Evolutionary conservation across 208 protist genomes (phyloP).

Genomic region (Leishmania amazonensis): DNA sequence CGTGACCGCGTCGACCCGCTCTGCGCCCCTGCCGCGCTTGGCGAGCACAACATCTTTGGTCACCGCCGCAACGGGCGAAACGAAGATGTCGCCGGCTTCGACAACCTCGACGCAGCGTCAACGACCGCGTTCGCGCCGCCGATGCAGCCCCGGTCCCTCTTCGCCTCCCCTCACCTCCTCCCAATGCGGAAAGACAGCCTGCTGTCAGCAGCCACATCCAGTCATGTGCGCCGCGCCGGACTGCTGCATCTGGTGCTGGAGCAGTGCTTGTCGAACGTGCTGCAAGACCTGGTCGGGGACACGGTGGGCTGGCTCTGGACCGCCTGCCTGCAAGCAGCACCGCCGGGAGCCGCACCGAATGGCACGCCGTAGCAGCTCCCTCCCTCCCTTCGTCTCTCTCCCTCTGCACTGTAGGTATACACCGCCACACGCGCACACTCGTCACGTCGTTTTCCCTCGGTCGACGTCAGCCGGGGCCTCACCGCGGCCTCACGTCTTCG

Average conservation of each 20-base stretch:
- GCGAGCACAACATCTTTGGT: slow-evolving; percentile 39
- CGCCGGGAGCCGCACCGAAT: not conserved
- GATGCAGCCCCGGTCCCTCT: not conserved
- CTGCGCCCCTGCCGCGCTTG: slow-evolving; percentile 21
- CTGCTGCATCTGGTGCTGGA: slow-evolving; percentile 56
- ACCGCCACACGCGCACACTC: not conserved
- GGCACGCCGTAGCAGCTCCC: not conserved
- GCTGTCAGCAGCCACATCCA: slow-evolving; percentile 20
- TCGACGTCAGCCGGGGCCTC: not conserved
- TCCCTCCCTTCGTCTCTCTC: no score
- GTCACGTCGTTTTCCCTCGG: not conserved
- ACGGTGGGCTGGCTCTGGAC: slow-evolving; percentile 57
- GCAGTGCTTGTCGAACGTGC: slow-evolving; percentile 63
- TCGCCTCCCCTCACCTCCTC: slow-evolving; percentile 7
- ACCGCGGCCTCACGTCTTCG: not conserved
- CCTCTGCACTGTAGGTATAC: not conserved
- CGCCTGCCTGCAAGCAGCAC: not conserved
- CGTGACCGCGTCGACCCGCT: slow-evolving; percentile 27
- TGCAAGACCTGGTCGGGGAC: slow-evolving; percentile 61
- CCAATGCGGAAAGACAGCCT: slow-evolving; percentile 4
- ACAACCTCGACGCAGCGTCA: not conserved
- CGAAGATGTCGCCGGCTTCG: not conserved
- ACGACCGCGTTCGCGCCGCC: not conserved
- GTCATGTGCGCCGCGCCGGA: slow-evolving; percentile 47
- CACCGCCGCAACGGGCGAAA: slow-evolving; percentile 18